A percentile compares a stretch with the other conserved stretches of the same genome.
Evolutionary conservation across 140 eudicot genomes (phyloP).

Genomic region (Anethum foeniculum): DNA sequence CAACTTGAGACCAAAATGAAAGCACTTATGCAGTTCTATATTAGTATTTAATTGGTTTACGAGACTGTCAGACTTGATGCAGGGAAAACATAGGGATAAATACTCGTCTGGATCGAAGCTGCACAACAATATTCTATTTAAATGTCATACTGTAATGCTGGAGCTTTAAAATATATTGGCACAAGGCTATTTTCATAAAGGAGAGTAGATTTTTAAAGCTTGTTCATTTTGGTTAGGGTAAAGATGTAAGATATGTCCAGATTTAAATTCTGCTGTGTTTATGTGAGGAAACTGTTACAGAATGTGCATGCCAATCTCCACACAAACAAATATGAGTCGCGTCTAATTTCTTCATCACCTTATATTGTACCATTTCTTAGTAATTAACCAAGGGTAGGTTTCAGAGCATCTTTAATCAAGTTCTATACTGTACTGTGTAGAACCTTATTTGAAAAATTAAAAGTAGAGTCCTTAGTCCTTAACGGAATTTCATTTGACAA

Average conservation of each 20-base stretch:
- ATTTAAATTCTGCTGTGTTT: neutral
- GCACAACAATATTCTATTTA: neutral
- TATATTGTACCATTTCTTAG: neutral
- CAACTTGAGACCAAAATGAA: neutral
- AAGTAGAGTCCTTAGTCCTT: neutral
- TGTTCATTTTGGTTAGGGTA: neutral
- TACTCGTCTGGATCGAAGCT: neutral
- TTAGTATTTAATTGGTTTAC: neutral
- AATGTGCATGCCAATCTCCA: neutral
- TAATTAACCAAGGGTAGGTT: neutral
- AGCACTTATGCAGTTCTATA: neutral
- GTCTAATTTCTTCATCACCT: neutral
- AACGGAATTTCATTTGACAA: neutral
- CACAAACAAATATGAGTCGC: neutral
- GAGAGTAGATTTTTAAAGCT: neutral
- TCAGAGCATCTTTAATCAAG: neutral
- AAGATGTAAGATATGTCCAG: neutral
- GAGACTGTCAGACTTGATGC: neutral
- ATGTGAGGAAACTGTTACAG: neutral
- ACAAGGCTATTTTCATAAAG: neutral
- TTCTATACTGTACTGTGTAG: neutral
- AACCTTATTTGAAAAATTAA: neutral
- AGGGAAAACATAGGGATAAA: neutral
- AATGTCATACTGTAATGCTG: neutral
- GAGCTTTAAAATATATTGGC: neutral